These are phyloP conservation scores for Starmerella sp. DNA, from an alignment of 805 yeast species.

Conservation along the genomic window DNA sequence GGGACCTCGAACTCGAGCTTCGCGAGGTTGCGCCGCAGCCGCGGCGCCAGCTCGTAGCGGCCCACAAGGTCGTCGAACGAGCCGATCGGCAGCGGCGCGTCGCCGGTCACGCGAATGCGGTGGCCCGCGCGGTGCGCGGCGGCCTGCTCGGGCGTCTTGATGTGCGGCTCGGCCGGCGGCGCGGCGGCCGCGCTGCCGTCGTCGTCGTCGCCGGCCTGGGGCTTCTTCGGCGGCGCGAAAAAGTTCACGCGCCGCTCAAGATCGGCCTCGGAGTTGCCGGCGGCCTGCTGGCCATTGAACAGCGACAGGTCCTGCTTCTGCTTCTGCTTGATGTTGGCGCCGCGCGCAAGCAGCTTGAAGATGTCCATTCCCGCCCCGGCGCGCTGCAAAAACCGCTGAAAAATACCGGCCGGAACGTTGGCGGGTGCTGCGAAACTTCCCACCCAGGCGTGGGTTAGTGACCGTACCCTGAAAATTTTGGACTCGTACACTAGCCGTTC, in stretches of 20 bases:
- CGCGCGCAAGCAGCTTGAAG: conserved; percentile 72
- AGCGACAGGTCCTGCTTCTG: conserved; percentile 28
- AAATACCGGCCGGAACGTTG: too few species aligned
- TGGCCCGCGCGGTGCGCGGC: conserved; percentile 45
- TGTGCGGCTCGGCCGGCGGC: conserved; percentile 21
- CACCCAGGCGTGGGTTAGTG: not conserved
- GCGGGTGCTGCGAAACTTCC: not conserved
- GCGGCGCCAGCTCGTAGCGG: conserved; percentile 54
- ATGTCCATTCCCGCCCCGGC: conserved; percentile 41
- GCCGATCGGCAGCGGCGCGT: conserved; percentile 82
- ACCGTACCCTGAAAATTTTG: conserved; percentile 15
- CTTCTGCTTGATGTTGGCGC: conserved; percentile 61
- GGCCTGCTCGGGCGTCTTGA: conserved; percentile 51
- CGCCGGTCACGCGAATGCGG: conserved; percentile 70
- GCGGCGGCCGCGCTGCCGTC: not conserved
- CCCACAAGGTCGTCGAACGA: conserved; percentile 70
- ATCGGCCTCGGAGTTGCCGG: conserved; percentile 32
- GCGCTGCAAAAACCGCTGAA: too few species aligned
- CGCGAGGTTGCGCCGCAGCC: conserved; percentile 50
- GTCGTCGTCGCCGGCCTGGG: not conserved
- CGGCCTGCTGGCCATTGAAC: conserved; percentile 21
- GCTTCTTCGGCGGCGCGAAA: conserved; percentile 33
- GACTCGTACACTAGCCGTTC: conserved; percentile 1
- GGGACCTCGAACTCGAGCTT: conserved; percentile 70
- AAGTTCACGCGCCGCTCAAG: conserved; percentile 72